A percentile compares a stretch with the other conserved stretches of the same genome.
Conservation (phyloP, 164 flowering plant genomes). For the Annona squamosa region DNA sequence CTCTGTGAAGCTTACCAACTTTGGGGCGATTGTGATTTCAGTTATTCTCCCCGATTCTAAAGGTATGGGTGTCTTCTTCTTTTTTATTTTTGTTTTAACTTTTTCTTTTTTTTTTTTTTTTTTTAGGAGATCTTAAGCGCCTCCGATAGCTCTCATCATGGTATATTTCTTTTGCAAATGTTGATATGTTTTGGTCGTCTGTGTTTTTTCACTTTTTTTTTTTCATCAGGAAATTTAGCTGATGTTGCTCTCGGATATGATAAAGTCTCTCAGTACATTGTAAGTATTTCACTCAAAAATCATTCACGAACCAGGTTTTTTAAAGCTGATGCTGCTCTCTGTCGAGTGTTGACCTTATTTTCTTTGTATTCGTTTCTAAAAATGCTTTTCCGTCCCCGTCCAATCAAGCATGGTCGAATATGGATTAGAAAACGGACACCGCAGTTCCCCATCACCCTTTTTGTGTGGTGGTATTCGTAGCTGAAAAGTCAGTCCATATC, state of each 20-base stretch:
- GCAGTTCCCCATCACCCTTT: too few species aligned
- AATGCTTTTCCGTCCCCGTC: too few species aligned
- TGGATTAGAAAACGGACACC: too few species aligned
- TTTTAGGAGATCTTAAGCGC: background rate
- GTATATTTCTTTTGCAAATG: background rate
- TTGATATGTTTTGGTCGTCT: background rate
- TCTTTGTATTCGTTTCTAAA: too few species aligned
- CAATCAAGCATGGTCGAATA: too few species aligned
- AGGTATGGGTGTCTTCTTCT: conserved; percentile 25
- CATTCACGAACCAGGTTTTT: too few species aligned
- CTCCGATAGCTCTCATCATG: background rate
- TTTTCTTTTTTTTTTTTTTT: background rate
- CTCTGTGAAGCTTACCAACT: conserved; percentile 58
- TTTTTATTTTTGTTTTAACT: background rate
- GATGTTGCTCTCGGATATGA: conserved; percentile 82
- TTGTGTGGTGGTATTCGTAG: too few species aligned
- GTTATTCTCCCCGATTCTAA: conserved; percentile 61
- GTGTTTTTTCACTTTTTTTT: background rate
- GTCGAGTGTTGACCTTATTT: too few species aligned
- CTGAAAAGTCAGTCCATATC: too few species aligned
- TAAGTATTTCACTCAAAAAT: background rate
- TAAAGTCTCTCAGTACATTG: conserved; percentile 19
- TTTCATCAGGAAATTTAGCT: conserved; percentile 44
- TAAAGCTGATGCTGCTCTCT: too few species aligned
- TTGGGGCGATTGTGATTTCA: conserved; percentile 70